Conservation (phyloP, 2,329 filamentous ascomycete species). For the Juglanconis juglandina region DNA sequence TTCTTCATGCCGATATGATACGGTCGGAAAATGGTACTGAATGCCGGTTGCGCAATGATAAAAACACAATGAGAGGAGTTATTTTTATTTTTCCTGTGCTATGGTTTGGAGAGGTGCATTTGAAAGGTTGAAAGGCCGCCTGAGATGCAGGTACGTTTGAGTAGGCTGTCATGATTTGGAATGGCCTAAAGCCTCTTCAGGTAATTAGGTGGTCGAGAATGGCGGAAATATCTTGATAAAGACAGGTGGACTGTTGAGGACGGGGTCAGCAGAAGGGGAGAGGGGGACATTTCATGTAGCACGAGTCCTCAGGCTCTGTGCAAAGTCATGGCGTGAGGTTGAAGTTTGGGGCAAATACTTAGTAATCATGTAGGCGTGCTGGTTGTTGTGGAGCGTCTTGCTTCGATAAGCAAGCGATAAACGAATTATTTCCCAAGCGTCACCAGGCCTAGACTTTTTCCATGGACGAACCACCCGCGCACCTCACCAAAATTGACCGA, state of each 20-base stretch:
- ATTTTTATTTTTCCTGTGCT: neutral
- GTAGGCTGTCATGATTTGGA: neutral
- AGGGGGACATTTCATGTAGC: neutral
- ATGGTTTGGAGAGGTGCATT: neutral
- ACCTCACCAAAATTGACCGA: neutral
- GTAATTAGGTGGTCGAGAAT: no score
- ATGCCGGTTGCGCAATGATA: neutral
- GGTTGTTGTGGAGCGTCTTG: neutral
- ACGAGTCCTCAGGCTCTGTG: neutral
- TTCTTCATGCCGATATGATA: neutral
- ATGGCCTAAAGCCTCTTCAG: no score
- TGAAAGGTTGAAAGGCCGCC: neutral
- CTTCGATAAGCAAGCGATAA: conserved; percentile 1
- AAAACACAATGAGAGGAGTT: conserved; percentile 1
- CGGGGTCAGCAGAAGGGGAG: neutral
- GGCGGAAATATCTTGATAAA: no score
- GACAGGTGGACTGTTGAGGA: no score
- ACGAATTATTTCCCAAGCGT: neutral
- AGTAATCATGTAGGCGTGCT: neutral
- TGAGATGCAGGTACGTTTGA: neutral
- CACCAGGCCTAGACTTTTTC: neutral
- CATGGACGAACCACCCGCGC: neutral
- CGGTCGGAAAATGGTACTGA: neutral
- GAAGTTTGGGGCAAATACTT: neutral
- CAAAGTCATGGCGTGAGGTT: neutral